Base-by-base conservation (phyloP, 2,329 filamentous ascomycete genomes). In the Aspergillus ibericus region DNA sequence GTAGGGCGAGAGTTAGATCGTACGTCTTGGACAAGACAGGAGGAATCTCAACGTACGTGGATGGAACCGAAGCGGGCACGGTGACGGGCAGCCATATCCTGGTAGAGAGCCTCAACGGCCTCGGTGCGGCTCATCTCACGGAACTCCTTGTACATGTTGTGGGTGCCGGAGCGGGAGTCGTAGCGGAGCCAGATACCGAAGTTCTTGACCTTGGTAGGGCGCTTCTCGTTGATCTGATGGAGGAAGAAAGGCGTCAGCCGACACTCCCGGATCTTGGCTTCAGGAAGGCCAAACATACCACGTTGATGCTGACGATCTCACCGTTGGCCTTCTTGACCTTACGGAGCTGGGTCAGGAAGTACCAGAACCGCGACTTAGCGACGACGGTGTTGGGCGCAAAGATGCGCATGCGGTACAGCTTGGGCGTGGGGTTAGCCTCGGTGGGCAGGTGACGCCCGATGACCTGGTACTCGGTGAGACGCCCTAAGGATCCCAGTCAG, bases 91-190 rank as follows among this genome's bases (percentile, higher is more conserved):
- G 95, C 92, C 95, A 99, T 98, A 85, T 99, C 95, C 83, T 95
- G 91, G 90, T 99, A 99, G 79, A 99, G 88, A 72, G 93, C 83
- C 83, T 98, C 91, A 76, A 98, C 93, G 70, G 95, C 95, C 72
- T 95, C 93, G 77, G 89, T 91, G 82, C 95, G 88, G 79, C 91
- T 93, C 87, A 98, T 91, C 87, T 98, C 95, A 80, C 95, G 91
- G 90, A 97, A 98, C 89, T 99, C 95, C 89, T 98, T 98, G 92
- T 99, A 99, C 95, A 99, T 99, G 90, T 99, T 99, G 92, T 99
- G 95, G 76, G 95, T 99, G 75, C 95, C 95, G 75, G 95, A 98
- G 82, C 95, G 93, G 66, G 96, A 99, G 85, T 99, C 93, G 86
- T 99, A 99, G 80, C 96, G 93, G 84, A 99, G 89, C 96, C 96